phyloP scores from a whole-genome alignment of 108 stramenopile genomes.

The Skeletonema costatum region DNA sequence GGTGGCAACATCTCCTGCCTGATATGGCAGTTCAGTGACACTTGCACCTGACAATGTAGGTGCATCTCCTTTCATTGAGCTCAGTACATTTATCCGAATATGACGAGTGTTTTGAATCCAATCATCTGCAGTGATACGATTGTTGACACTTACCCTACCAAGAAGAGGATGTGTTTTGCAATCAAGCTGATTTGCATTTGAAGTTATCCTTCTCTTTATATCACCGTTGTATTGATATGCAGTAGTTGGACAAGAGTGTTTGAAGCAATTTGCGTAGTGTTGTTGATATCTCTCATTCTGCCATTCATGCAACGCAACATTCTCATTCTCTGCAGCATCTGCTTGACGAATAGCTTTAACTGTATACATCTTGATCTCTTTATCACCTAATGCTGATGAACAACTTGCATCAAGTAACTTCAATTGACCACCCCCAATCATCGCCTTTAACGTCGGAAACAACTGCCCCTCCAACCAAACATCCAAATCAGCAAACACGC shows the following conservation, averaged over 20 bases:
- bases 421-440: background rate
- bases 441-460: slow-evolving; percentile 21
- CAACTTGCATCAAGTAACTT: background rate
- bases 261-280: slow-evolving; percentile 62
- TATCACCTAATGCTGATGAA: background rate
- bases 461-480: slow-evolving; percentile 62
- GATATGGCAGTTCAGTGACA: slow-evolving; percentile 52
- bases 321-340: background rate
- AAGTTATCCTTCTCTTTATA: background rate
- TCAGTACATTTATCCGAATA: slow-evolving; percentile 46
- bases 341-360: background rate
- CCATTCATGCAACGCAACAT: slow-evolving; percentile 51
- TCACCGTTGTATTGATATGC: slow-evolving; percentile 61
- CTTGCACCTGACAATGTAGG: background rate
- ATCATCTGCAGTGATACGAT: slow-evolving; percentile 66
- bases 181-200: background rate
- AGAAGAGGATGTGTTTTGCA: slow-evolving; percentile 34
- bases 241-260: slow-evolving; percentile 57
- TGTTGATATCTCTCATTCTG: slow-evolving; percentile 25
- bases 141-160: slow-evolving; percentile 56
- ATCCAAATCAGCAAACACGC: slow-evolving; percentile 85
- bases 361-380: background rate
- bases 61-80: background rate
- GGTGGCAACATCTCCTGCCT: slow-evolving; percentile 79
- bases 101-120: slow-evolving; percentile 88